Conservation (phyloP, 345 rosid genomes). For the Brassica nigra region DNA sequence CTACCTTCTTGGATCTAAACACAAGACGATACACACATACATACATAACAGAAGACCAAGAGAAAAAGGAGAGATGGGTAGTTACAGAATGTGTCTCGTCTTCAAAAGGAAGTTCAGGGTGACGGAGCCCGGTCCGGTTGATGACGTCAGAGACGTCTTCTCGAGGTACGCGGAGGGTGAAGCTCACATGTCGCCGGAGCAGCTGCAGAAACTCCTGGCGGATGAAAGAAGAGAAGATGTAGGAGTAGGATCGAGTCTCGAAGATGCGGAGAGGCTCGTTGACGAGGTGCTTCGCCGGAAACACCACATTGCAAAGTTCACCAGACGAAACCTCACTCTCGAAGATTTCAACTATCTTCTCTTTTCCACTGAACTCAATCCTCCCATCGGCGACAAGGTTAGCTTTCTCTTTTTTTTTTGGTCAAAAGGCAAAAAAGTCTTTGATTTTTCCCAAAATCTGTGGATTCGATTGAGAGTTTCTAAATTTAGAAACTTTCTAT, state of each 20-base stretch:
- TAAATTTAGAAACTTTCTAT: constrained; percentile 13
- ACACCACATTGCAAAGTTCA: constrained; percentile 67
- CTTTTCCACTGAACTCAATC: constrained; percentile 66
- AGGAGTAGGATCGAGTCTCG: constrained; percentile 35
- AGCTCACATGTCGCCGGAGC: constrained; percentile 63
- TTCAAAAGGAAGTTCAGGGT: constrained; percentile 72
- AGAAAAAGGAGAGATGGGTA: constrained; percentile 49
- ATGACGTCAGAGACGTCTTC: constrained; percentile 62
- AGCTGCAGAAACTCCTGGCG: constrained; percentile 57
- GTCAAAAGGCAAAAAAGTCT: constrained; percentile 2
- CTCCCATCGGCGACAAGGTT: constrained; percentile 58
- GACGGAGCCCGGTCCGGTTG: constrained; percentile 66
- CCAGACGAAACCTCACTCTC: constrained; percentile 61
- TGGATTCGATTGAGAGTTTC: constrained; percentile 8
- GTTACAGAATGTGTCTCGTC: constrained; percentile 66
- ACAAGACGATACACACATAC: constrained; percentile 3
- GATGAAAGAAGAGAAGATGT: constrained; percentile 44
- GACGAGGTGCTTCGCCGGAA: constrained; percentile 55
- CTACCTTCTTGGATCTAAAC: constrained; percentile 36
- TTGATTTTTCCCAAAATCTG: background rate
- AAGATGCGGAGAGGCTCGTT: constrained; percentile 62
- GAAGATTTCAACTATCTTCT: constrained; percentile 68
- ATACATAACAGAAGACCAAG: background rate
- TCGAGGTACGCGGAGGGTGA: constrained; percentile 56
- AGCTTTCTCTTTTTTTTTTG: background rate